phyloP scores from a whole-genome alignment of 2,329 filamentous ascomycete species.

The Cryphonectria parasitica region DNA sequence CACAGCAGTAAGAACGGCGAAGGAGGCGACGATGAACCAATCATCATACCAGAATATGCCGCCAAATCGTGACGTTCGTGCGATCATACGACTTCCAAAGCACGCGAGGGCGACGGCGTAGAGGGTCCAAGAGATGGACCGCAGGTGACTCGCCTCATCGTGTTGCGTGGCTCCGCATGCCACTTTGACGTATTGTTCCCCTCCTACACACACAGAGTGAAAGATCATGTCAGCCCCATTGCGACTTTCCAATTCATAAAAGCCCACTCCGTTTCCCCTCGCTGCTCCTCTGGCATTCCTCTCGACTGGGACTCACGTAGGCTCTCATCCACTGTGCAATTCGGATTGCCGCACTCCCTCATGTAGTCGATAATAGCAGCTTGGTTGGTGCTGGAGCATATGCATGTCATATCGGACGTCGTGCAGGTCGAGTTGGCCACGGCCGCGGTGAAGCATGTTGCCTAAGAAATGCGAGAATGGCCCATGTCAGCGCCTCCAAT shows the following conservation, averaged over 20 bases:
- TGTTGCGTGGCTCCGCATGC: slow-evolving; percentile 25
- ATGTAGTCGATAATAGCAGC: background rate
- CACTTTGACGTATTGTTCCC: slow-evolving; percentile 25
- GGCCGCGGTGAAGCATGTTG: slow-evolving; percentile 22
- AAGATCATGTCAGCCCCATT: background rate
- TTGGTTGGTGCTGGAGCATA: slow-evolving; percentile 17
- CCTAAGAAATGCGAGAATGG: background rate
- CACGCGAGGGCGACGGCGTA: slow-evolving; percentile 29
- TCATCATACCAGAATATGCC: slow-evolving; percentile 34
- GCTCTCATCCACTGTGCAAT: slow-evolving; percentile 16
- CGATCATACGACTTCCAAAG: slow-evolving; percentile 29
- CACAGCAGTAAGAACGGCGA: slow-evolving; percentile 30
- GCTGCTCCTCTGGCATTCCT: too few relatives aligned
- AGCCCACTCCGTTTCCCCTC: too few relatives aligned
- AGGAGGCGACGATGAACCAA: slow-evolving; percentile 33
- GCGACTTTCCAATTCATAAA: background rate
- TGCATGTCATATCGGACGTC: slow-evolving; percentile 23
- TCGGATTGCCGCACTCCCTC: background rate
- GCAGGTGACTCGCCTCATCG: slow-evolving; percentile 25
- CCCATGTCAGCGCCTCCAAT: slow-evolving; percentile 13
- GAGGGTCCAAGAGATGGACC: slow-evolving; percentile 30
- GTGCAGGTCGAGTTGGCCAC: slow-evolving; percentile 19
- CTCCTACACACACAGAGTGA: slow-evolving; percentile 7
- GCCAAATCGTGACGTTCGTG: slow-evolving; percentile 29
- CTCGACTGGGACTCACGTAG: slow-evolving; percentile 17